Evolutionary conservation across 371 early-diverging fungal species (phyloP), one percentile per base, ranked within the genome.

Genomic region (Thermomucor indicae-seudaticae): DNA sequence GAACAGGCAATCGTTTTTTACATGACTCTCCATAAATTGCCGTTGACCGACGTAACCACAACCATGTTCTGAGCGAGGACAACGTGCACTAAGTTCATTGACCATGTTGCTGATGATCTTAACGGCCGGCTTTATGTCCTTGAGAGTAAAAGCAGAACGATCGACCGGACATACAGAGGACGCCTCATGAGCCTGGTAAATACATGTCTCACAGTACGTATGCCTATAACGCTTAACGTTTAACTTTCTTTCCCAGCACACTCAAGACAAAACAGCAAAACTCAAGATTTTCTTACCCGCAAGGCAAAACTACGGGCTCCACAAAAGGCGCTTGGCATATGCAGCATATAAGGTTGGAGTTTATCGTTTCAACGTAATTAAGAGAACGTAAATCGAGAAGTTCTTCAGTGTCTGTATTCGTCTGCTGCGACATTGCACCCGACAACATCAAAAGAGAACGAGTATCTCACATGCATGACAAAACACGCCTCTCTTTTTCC

Each of bases 71-170:
- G 62, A 58, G 39, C 78, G 73, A 1, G 81, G 78, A 57, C 89
- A 89, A 19, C 72, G 69, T 0, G 81, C 79, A 2, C 47, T n/a
- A 0, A 87, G 70, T 45, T 89, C 89, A 48, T 89, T 83, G 20
- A 87, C 85, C 70, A 89, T 80, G 55, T 84, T 82, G 22, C 54
- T 44, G 27, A 89, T 69, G 10, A 86, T 83, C 47, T 78, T 85
- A 22, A 75, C 80, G 28, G 83, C 83, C 11, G 84, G 80, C 12
- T 70, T 55, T 14, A 84, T 47, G 2, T 78, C 60, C 16, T 62
- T 27, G 5, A 62, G 47, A 2, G 70, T 57, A 12, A 87, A 57
- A 0, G 65, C 48, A 0, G 79, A 63, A 5, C 89, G 74, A 42
- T 86, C 86, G 12, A 87, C 70, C 0, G 89, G 89, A 43, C 89